These are phyloP conservation scores for Xylariaceae sp. DNA, from an alignment of 2,329 filamentous ascomycete species.

Conservation along the genomic window DNA sequence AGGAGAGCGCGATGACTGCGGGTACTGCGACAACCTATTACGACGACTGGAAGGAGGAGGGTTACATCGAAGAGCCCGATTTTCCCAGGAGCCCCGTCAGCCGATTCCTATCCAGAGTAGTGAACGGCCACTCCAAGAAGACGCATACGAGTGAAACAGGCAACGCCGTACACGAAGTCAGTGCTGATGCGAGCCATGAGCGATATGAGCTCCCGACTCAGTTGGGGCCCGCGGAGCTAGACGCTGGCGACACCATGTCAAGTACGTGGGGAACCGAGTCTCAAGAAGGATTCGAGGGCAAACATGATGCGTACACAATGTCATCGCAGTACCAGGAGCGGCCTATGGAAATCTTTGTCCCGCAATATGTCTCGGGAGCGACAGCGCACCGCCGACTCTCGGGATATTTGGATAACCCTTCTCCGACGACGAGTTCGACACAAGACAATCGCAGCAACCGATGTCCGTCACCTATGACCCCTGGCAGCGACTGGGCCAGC, in stretches of 20 bases:
- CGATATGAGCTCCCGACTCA: conserved; percentile 46
- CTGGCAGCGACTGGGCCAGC: conserved; percentile 35
- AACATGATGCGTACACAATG: no score
- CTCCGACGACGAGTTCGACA: conserved; percentile 25
- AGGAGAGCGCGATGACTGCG: conserved; percentile 14
- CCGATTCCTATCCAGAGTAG: conserved; percentile 37
- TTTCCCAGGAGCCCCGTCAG: conserved; percentile 28
- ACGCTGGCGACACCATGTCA: conserved; percentile 32
- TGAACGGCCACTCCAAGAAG: conserved; percentile 20
- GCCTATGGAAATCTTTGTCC: no score
- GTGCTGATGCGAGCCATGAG: conserved; percentile 37
- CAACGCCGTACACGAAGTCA: conserved; percentile 30
- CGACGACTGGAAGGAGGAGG: conserved; percentile 30
- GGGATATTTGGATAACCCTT: conserved; percentile 23
- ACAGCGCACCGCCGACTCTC: conserved; percentile 28
- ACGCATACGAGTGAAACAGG: conserved; percentile 19
- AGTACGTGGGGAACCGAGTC: conserved; percentile 33
- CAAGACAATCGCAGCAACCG: conserved; percentile 31
- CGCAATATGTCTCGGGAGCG: no score
- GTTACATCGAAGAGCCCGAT: conserved; percentile 26
- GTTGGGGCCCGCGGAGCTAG: conserved; percentile 40
- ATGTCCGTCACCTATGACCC: conserved; percentile 40
- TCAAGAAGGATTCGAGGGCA: no score
- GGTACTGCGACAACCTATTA: conserved; percentile 13
- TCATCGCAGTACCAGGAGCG: no score